phyloP scores from a whole-genome alignment of 805 yeast species.

The Zygoascus flipseniorum region DNA sequence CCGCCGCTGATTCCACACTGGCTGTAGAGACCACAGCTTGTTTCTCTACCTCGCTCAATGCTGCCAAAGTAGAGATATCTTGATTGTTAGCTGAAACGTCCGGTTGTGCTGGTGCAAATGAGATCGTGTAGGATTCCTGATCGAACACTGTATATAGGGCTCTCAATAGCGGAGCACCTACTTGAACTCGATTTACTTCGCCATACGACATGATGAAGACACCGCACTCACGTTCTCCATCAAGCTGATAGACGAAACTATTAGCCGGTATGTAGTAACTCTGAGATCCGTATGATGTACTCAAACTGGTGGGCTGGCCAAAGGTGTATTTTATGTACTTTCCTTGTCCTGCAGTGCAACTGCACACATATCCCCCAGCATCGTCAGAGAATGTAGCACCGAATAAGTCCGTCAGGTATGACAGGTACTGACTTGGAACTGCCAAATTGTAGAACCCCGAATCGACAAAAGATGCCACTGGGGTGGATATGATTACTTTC shows the following conservation, averaged over 20 bases:
- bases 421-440: slow-evolving; percentile 25
- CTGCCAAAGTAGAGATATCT: neutral
- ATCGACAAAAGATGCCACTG: slow-evolving; percentile 40
- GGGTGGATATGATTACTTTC: neutral
- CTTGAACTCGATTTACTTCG: slow-evolving; percentile 21
- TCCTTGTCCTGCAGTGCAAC: slow-evolving; percentile 17
- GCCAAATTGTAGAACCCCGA: slow-evolving; percentile 44
- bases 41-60: neutral
- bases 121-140: slow-evolving; percentile 46
- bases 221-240: neutral
- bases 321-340: slow-evolving; percentile 1
- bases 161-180: slow-evolving; percentile 61
- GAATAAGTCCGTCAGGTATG: neutral
- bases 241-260: slow-evolving; percentile 8
- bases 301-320: slow-evolving; percentile 10
- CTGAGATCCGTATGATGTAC: slow-evolving; percentile 14
- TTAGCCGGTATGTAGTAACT: slow-evolving; percentile 17
- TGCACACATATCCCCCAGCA: slow-evolving; percentile 9
- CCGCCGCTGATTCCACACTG: neutral
- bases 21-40: neutral
- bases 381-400: slow-evolving; percentile 19
- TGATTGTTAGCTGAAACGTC: neutral
- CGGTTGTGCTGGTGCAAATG: slow-evolving; percentile 41
- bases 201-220: neutral
- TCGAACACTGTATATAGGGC: slow-evolving; percentile 61